These are phyloP conservation scores for Condylostoma magnum DNA, from an alignment of 169 alveolate species.

Conservation along the genomic window DNA sequence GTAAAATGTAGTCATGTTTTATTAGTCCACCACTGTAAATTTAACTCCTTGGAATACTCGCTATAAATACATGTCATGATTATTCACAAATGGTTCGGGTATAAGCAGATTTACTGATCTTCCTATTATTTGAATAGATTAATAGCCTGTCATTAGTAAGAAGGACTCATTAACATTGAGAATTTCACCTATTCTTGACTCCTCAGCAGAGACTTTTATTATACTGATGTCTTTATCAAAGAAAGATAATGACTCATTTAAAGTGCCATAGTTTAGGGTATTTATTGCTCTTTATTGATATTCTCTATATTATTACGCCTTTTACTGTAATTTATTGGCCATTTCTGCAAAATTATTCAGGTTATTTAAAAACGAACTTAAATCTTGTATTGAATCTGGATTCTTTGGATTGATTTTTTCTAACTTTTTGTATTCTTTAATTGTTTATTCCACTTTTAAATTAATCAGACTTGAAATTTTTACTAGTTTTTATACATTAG, in stretches of 20 bases:
- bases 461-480: conserved; percentile 10
- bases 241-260: conserved; percentile 24
- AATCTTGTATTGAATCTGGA: conserved; percentile 1
- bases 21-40: conserved; percentile 9
- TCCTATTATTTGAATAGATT: conserved; percentile 15
- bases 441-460: neutral
- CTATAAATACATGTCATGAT: conserved; percentile 23
- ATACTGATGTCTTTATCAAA: conserved; percentile 21
- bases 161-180: conserved; percentile 16
- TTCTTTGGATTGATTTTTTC: conserved; percentile 13
- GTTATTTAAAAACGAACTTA: conserved; percentile 16
- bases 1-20: neutral
- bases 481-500: conserved; percentile 17
- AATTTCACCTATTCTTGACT: conserved; percentile 21
- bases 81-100: conserved; percentile 26
- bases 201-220: conserved; percentile 15
- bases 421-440: conserved; percentile 8
- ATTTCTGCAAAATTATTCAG: conserved; percentile 14
- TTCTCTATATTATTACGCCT: conserved; percentile 17
- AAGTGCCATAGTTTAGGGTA: neutral
- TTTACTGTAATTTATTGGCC: conserved; percentile 1
- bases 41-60: neutral
- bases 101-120: conserved; percentile 3
- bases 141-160: conserved; percentile 3
- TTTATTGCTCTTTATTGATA: conserved; percentile 8